These are phyloP conservation scores for Podaxis rugospora DNA, from an alignment of 768 basidiomycete genomes.

Conservation along the genomic window DNA sequence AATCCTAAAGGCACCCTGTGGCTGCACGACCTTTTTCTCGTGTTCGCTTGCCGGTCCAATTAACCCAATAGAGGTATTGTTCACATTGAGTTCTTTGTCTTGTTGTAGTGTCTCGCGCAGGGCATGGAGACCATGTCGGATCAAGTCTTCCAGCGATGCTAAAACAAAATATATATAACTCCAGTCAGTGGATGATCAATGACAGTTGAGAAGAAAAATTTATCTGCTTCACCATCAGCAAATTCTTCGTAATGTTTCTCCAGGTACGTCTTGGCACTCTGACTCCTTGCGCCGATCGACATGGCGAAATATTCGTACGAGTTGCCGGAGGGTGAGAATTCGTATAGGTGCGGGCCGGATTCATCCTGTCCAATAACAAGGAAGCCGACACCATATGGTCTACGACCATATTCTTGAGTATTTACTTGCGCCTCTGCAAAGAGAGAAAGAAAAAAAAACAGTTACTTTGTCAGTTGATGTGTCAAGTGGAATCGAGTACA, in stretches of 20 bases:
- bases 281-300: constrained; percentile 96
- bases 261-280: constrained; percentile 97
- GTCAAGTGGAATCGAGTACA: too few species aligned
- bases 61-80: constrained; percentile 95
- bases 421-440: constrained; percentile 91
- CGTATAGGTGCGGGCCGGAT: constrained; percentile 95
- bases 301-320: constrained; percentile 98
- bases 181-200: not conserved
- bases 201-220: not conserved
- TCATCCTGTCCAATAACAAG: constrained; percentile 96
- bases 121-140: constrained; percentile 91
- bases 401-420: constrained; percentile 95
- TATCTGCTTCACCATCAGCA: constrained; percentile 61
- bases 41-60: constrained; percentile 67
- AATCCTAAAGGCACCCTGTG: constrained; percentile 27
- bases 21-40: constrained; percentile 47
- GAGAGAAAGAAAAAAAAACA: not conserved
- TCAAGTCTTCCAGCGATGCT: constrained; percentile 85
- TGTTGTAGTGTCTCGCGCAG: constrained; percentile 97
- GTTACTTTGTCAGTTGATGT: too few species aligned
- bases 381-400: constrained; percentile 98
- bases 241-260: constrained; percentile 93
- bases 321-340: constrained; percentile 96
- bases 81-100: constrained; percentile 90
- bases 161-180: constrained; percentile 8